Evolutionary conservation across 2,329 filamentous ascomycete genomes (phyloP).

Genomic region (Neobulgaria alba): DNA sequence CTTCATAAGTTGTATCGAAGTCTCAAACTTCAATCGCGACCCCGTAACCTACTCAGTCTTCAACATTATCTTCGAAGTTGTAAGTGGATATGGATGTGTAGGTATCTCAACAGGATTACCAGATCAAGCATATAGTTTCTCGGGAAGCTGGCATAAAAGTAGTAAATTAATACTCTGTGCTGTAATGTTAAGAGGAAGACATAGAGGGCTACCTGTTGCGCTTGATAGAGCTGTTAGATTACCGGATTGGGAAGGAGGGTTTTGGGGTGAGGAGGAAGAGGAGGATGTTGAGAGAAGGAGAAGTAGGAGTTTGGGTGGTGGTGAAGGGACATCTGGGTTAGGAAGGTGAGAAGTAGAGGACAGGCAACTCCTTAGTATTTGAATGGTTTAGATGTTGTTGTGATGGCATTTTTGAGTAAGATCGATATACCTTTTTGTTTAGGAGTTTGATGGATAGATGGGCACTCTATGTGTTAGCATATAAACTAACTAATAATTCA

Average conservation of each 20-base stretch:
- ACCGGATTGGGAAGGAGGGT: conserved; percentile 18
- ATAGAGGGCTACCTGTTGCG: conserved; percentile 46
- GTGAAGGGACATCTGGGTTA: neutral
- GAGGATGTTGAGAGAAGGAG: neutral
- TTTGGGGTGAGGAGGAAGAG: neutral
- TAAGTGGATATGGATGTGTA: conserved; percentile 51
- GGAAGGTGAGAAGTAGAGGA: too few species aligned
- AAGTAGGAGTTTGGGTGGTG: neutral
- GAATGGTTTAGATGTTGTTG: too few species aligned
- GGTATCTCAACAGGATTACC: conserved; percentile 50
- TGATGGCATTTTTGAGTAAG: too few species aligned
- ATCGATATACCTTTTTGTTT: too few species aligned
- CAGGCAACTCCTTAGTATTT: too few species aligned
- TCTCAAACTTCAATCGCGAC: conserved; percentile 40
- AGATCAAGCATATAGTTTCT: conserved; percentile 43
- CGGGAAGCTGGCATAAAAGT: conserved; percentile 41
- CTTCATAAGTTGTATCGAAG: conserved; percentile 51
- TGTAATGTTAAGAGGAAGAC: conserved; percentile 47
- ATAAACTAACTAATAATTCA: too few species aligned
- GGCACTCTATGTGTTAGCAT: too few species aligned
- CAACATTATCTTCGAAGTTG: conserved; percentile 49
- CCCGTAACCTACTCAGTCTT: conserved; percentile 47
- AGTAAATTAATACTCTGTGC: conserved; percentile 51
- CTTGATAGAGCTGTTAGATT: conserved; percentile 43
- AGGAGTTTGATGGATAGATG: too few species aligned